A percentile compares a stretch with the other conserved stretches of the same genome.
Evolutionary conservation across 2,329 filamentous ascomycete genomes (phyloP).

Genomic region (Colletotrichum endophyticum): DNA sequence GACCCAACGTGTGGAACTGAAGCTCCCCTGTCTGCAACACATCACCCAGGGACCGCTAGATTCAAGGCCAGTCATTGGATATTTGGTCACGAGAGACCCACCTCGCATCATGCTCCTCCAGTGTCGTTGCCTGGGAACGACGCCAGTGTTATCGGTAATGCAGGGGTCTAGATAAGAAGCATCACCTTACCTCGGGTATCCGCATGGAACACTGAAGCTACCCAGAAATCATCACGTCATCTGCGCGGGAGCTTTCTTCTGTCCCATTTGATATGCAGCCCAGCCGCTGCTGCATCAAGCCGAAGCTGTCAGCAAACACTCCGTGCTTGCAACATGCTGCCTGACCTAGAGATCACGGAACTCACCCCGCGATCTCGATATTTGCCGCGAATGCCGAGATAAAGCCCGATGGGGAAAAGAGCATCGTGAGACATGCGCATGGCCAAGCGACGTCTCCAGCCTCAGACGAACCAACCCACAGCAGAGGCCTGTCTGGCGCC

Average conservation of each 20-base stretch:
- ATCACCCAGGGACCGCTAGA: background rate
- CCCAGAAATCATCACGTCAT: background rate
- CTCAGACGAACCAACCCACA: background rate
- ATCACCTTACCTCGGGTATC: conserved; percentile 1
- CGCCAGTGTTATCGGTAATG: background rate
- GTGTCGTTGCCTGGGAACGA: background rate
- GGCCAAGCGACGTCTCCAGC: background rate
- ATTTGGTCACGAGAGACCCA: background rate
- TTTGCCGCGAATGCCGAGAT: background rate
- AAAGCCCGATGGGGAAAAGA: background rate
- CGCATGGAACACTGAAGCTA: background rate
- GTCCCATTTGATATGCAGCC: background rate
- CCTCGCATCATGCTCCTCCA: background rate
- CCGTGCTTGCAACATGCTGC: background rate
- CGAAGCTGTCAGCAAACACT: background rate
- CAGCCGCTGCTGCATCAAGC: background rate
- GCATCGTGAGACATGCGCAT: background rate
- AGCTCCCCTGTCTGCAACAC: background rate
- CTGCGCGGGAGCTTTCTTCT: background rate
- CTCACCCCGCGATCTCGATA: background rate
- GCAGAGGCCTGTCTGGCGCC: background rate
- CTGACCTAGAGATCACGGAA: background rate
- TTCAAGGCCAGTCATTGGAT: background rate
- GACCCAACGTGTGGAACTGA: background rate
- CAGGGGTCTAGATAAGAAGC: background rate